Conservation (phyloP, 2,329 filamentous ascomycete species). For the Trichoderma breve region DNA sequence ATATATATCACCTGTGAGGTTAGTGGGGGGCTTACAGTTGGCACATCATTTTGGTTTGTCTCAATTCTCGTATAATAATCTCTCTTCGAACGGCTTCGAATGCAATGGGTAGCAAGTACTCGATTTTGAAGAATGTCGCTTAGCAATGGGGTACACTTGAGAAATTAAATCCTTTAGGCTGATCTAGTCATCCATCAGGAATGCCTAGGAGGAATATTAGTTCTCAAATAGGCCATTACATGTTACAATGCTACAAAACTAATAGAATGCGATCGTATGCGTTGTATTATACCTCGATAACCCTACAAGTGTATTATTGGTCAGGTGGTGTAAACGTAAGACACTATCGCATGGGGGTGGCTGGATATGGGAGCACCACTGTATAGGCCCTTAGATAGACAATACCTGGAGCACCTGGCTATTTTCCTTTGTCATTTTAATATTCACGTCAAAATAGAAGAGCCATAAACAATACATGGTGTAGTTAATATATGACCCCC, state of each 20-base stretch:
- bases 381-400: background rate
- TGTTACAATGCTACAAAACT: background rate
- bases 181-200: background rate
- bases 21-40: background rate
- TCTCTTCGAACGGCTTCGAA: background rate
- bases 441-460: background rate
- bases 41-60: background rate
- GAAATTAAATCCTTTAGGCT: background rate
- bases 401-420: background rate
- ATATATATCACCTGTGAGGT: background rate
- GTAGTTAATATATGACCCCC: background rate
- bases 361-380: background rate
- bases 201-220: background rate
- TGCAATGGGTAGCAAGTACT: background rate
- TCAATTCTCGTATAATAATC: background rate
- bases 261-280: background rate
- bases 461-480: background rate
- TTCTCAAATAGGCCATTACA: background rate
- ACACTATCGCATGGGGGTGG: background rate
- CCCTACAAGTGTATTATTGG: background rate
- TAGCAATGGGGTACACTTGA: background rate
- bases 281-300: background rate
- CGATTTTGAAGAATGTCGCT: background rate
- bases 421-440: background rate
- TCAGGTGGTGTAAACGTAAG: background rate